phyloP scores from a whole-genome alignment of 768 basidiomycete species.

The Saitozyma sp. region DNA sequence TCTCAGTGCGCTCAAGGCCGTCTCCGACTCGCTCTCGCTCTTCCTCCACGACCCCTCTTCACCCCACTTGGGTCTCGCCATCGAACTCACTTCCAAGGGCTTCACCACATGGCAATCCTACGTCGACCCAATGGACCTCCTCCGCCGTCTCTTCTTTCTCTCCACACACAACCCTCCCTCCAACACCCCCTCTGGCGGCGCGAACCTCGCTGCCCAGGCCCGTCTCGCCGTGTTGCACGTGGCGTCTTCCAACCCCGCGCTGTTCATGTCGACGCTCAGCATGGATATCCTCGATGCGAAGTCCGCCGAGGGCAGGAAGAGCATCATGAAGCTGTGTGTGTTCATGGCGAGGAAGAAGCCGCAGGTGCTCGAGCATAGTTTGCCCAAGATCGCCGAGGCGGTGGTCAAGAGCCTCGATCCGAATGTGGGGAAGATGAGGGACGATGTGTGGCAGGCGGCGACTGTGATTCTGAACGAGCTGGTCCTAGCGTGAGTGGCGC shows the following conservation, averaged over 20 bases:
- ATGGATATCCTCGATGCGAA: constrained; percentile 77
- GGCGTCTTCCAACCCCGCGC: constrained; percentile 73
- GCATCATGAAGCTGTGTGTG: constrained; percentile 88
- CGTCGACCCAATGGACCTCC: constrained; percentile 81
- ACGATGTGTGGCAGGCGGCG: constrained; percentile 83
- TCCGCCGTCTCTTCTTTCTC: constrained; percentile 77
- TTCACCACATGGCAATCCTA: constrained; percentile 95
- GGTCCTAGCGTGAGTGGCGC: constrained; percentile 73
- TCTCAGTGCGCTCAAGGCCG: constrained; percentile 71
- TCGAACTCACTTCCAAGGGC: constrained; percentile 86
- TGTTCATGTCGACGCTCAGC: constrained; percentile 92
- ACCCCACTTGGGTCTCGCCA: constrained; percentile 67
- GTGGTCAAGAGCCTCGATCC: constrained; percentile 97
- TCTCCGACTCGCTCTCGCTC: constrained; percentile 75
- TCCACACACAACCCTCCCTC: constrained; percentile 59
- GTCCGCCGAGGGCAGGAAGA: constrained; percentile 69
- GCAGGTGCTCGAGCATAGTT: constrained; percentile 74
- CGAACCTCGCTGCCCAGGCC: constrained; percentile 74
- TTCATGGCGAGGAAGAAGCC: constrained; percentile 94
- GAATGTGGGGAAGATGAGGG: constrained; percentile 67
- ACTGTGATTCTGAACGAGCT: constrained; percentile 93
- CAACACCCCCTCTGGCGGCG: constrained; percentile 19
- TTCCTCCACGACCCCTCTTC: constrained; percentile 71
- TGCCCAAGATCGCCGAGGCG: constrained; percentile 85
- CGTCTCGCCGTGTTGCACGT: constrained; percentile 80